phyloP scores from a whole-genome alignment of 805 yeast genomes.

The Saccharomycopsis synnaedendra region DNA sequence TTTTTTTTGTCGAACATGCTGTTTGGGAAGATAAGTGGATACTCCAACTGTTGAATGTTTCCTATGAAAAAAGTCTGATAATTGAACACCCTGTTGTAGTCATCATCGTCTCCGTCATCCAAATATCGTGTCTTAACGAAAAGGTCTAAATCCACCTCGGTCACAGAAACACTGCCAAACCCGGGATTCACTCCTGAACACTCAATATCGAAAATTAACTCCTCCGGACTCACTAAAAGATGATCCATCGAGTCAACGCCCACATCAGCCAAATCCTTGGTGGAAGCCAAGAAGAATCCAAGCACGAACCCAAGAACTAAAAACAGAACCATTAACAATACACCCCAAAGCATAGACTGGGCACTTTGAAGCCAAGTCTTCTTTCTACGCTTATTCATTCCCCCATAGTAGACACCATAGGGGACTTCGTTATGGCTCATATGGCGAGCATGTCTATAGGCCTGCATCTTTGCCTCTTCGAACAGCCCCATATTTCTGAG shows the following conservation, averaged over 20 bases:
- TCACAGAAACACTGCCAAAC: slow-evolving; percentile 51
- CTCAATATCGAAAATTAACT: slow-evolving; percentile 65
- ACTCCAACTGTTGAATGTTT: slow-evolving; percentile 49
- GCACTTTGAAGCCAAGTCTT: slow-evolving; percentile 12
- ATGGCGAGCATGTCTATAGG: slow-evolving; percentile 6
- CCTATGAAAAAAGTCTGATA: slow-evolving; percentile 70
- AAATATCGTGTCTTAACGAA: slow-evolving; percentile 53
- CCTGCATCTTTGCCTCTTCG: slow-evolving; percentile 12
- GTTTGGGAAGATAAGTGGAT: slow-evolving; percentile 66
- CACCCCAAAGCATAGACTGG: slow-evolving; percentile 23
- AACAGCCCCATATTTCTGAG: slow-evolving; percentile 5
- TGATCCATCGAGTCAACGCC: slow-evolving; percentile 52
- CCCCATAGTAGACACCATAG: slow-evolving; percentile 2
- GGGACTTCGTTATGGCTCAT: slow-evolving; percentile 1
- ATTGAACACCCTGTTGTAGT: slow-evolving; percentile 11
- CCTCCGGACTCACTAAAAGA: slow-evolving; percentile 73
- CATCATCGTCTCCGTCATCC: slow-evolving; percentile 12
- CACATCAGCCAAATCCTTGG: slow-evolving; percentile 68
- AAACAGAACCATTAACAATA: slow-evolving; percentile 34
- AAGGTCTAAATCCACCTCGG: slow-evolving; percentile 65
- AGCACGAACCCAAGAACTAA: slow-evolving; percentile 63
- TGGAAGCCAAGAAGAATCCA: slow-evolving; percentile 79
- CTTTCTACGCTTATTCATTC: neutral
- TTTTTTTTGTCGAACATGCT: slow-evolving; percentile 50
- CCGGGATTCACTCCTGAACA: slow-evolving; percentile 86